These are phyloP conservation scores for Xylariaceae sp. DNA, from an alignment of 2,329 filamentous ascomycete species.

Conservation along the genomic window DNA sequence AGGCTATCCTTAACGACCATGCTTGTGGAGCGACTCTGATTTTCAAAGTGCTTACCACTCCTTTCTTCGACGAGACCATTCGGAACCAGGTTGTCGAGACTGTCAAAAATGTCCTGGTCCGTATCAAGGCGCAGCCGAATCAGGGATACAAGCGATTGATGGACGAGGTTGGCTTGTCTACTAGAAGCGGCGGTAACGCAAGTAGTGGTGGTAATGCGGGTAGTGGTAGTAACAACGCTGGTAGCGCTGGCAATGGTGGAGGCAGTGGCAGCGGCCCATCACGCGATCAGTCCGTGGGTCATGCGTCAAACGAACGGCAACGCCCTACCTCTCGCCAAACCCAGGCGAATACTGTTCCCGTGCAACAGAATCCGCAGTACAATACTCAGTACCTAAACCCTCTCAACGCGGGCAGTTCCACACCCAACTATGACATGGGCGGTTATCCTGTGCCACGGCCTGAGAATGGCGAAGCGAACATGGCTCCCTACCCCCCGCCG, in stretches of 20 bases:
- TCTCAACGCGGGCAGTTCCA: constrained; percentile 38
- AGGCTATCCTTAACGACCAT: constrained; percentile 86
- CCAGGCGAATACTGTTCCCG: constrained; percentile 31
- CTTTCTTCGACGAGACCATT: constrained; percentile 92
- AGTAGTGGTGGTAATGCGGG: constrained; percentile 3
- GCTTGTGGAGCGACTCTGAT: constrained; percentile 91
- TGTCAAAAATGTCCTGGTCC: constrained; percentile 79
- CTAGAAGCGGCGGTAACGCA: constrained; percentile 44
- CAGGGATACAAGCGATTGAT: constrained; percentile 98
- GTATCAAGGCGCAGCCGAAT: constrained; percentile 86
- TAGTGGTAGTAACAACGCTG: not conserved
- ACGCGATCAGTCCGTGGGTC: constrained; percentile 42
- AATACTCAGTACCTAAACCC: constrained; percentile 51
- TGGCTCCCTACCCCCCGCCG: constrained; percentile 43
- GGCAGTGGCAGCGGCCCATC: constrained; percentile 27
- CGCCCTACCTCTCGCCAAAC: constrained; percentile 53
- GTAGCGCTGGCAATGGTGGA: not conserved
- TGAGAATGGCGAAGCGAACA: constrained; percentile 47
- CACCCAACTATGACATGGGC: constrained; percentile 45
- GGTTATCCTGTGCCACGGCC: constrained; percentile 47
- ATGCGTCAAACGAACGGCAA: constrained; percentile 46
- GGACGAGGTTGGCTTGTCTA: constrained; percentile 93
- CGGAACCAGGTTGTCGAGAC: constrained; percentile 85
- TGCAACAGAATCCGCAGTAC: constrained; percentile 36
- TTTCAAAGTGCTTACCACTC: constrained; percentile 96